These are phyloP conservation scores for Mycena vitilis DNA, from an alignment of 768 basidiomycete genomes.

Conservation along the genomic window DNA sequence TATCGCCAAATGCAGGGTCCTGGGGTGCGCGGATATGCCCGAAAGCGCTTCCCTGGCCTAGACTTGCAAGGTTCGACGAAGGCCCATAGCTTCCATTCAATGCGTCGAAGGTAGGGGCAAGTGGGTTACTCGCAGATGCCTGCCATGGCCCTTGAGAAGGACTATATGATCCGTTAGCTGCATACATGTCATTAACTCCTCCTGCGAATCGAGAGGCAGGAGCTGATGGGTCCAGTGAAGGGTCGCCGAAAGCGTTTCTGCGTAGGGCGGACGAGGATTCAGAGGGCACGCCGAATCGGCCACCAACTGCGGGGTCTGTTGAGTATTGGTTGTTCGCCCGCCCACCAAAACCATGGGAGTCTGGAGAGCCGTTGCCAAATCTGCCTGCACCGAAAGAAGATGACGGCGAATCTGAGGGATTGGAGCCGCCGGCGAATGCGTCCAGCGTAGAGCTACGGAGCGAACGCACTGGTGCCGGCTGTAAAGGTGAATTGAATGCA, in stretches of 20 bases:
- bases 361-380: conserved; percentile 77
- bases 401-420: conserved; percentile 75
- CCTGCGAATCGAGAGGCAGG: conserved; percentile 33
- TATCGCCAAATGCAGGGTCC: conserved; percentile 20
- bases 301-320: conserved; percentile 50
- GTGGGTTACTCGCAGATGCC: conserved; percentile 38
- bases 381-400: conserved; percentile 76
- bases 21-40: conserved; percentile 26
- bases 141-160: conserved; percentile 52
- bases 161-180: conserved; percentile 48
- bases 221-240: conserved; percentile 50
- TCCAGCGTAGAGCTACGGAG: conserved; percentile 76
- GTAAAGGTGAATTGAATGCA: conserved; percentile 66
- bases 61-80: conserved; percentile 16
- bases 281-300: conserved; percentile 43
- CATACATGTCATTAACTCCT: conserved; percentile 43
- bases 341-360: conserved; percentile 67
- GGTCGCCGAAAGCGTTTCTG: conserved; percentile 54
- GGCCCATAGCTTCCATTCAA: conserved; percentile 24
- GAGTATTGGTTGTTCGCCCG: conserved; percentile 54
- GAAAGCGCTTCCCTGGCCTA: conserved; percentile 30
- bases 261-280: conserved; percentile 47
- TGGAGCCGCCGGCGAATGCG: conserved; percentile 66
- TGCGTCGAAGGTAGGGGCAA: conserved; percentile 35
- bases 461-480: conserved; percentile 73